phyloP scores from a whole-genome alignment of 192 early-diverging fungal genomes.

The Dissophora globulifera region DNA sequence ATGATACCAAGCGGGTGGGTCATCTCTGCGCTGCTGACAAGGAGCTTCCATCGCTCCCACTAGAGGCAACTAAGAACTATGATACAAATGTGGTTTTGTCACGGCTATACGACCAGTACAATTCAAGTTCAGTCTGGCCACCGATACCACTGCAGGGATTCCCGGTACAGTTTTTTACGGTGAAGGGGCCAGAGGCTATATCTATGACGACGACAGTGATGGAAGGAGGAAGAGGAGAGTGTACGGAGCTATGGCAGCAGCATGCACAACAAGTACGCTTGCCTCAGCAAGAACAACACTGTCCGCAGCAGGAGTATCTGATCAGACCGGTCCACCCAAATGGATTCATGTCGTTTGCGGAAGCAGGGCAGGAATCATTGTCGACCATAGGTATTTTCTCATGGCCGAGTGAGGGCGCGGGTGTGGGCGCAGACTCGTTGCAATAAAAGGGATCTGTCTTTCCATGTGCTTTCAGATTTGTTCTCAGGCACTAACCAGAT shows the following conservation, averaged over 20 bases:
- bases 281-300: not conserved
- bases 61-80: not conserved
- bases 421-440: not conserved
- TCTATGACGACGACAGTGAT: not conserved
- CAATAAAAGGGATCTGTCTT: not conserved
- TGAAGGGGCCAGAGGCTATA: not conserved
- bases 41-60: constrained; percentile 14
- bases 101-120: constrained; percentile 18
- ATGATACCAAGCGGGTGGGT: too few species aligned
- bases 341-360: constrained; percentile 20
- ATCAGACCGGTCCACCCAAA: constrained; percentile 14
- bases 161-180: not conserved
- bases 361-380: constrained; percentile 1
- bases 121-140: not conserved
- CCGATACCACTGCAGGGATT: not conserved
- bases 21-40: not conserved
- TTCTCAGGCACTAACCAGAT: constrained; percentile 4
- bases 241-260: too few species aligned
- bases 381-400: constrained; percentile 20
- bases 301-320: constrained; percentile 4
- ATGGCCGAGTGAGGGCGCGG: not conserved
- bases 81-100: constrained; percentile 15
- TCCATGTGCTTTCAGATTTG: not conserved
- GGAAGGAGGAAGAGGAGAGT: not conserved
- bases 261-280: constrained; percentile 3